phyloP scores from a whole-genome alignment of 129 eudicot genomes.

The Arctium lappa region DNA sequence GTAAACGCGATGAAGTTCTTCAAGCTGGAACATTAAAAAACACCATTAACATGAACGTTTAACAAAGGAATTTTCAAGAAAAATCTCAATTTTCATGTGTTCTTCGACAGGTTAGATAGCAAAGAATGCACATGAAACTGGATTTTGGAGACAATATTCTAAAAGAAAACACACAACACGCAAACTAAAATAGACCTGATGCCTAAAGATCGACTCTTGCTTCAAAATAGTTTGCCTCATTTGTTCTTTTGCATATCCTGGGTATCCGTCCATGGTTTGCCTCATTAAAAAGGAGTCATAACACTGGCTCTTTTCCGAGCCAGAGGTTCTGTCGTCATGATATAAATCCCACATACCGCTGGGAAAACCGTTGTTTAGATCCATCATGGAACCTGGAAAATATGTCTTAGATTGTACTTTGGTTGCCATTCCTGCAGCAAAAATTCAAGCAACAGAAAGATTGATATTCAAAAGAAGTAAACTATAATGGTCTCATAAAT shows the following conservation, averaged over 20 bases:
- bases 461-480: background rate
- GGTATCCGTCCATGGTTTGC: conserved; percentile 32
- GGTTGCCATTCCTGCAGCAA: conserved; percentile 66
- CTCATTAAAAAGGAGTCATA: conserved; percentile 25
- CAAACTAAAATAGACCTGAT: conserved; percentile 47
- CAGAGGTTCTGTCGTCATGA: conserved; percentile 33
- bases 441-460: background rate
- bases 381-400: conserved; percentile 41
- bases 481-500: background rate
- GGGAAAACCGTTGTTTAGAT: conserved; percentile 35
- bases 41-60: background rate
- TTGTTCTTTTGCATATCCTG: conserved; percentile 37
- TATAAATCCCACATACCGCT: conserved; percentile 47
- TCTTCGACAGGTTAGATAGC: background rate
- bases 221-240: conserved; percentile 58
- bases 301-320: conserved; percentile 22
- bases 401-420: conserved; percentile 53
- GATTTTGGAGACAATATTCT: too few relatives aligned
- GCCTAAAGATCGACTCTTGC: conserved; percentile 66
- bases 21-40: conserved; percentile 42
- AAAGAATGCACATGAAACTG: background rate
- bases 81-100: background rate
- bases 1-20: conserved; percentile 82
- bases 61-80: background rate
- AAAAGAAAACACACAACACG: background rate